Percentiles rank a stretch among this genome's conserved stretches.
Evolutionary conservation across 2,329 filamentous ascomycete genomes (phyloP).

Genomic region (Raffaelea ambrosiae): DNA sequence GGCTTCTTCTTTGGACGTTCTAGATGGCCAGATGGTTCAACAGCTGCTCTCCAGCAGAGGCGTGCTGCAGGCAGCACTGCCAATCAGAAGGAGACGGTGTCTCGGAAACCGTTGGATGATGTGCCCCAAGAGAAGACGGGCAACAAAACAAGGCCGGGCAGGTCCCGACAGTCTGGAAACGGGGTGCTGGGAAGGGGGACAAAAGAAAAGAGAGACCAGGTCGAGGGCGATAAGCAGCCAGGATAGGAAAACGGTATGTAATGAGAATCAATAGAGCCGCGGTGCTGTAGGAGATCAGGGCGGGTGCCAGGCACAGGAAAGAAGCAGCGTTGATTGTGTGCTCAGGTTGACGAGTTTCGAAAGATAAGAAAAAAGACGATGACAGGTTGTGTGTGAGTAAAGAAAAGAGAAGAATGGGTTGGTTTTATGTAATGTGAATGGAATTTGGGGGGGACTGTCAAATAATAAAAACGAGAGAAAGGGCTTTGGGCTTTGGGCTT

Average conservation of each 20-base stretch:
- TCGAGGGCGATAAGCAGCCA: conserved; percentile 2
- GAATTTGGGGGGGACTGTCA: conserved; percentile 12
- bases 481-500: conserved; percentile 13
- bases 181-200: conserved; percentile 1
- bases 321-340: conserved; percentile 13
- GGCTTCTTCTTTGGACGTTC: no score
- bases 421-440: conserved; percentile 43
- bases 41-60: no score
- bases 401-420: conserved; percentile 29
- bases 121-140: neutral
- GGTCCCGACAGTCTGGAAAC: conserved; percentile 10
- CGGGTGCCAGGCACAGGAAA: conserved; percentile 1
- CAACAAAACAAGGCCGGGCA: neutral
- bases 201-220: conserved; percentile 3
- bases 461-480: conserved; percentile 2
- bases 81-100: neutral
- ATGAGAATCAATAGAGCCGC: conserved; percentile 10
- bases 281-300: no score
- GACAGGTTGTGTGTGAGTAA: conserved; percentile 33
- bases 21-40: no score
- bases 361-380: conserved; percentile 28
- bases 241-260: conserved; percentile 8
- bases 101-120: neutral
- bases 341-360: conserved; percentile 12
- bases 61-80: neutral